Conservation (phyloP, 352 stramenopile species). For the Phytopythium sindhum region DNA sequence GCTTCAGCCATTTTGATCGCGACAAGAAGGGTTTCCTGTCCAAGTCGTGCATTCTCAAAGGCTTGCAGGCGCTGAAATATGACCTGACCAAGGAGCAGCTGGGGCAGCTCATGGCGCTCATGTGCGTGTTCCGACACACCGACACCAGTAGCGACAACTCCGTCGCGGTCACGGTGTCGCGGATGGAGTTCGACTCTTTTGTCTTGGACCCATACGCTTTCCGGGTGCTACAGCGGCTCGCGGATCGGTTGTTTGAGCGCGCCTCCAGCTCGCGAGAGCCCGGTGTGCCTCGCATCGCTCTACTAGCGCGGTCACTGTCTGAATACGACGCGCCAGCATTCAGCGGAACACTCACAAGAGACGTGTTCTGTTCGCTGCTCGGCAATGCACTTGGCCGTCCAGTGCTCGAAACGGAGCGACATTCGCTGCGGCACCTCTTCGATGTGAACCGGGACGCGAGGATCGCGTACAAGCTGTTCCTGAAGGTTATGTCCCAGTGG, state of each 20-base stretch:
- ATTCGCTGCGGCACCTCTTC: constrained; percentile 61
- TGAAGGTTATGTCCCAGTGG: constrained; percentile 73
- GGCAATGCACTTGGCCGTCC: constrained; percentile 24
- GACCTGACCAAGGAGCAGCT: constrained; percentile 32
- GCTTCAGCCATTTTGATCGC: constrained; percentile 71
- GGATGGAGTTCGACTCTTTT: constrained; percentile 81
- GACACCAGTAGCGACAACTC: constrained; percentile 8
- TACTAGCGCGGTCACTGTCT: constrained; percentile 47
- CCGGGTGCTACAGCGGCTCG: constrained; percentile 32
- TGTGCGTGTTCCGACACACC: constrained; percentile 43
- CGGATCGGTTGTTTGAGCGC: constrained; percentile 27
- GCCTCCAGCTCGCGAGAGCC: constrained; percentile 9
- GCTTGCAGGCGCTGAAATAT: constrained; percentile 46
- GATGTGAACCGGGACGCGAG: constrained; percentile 52
- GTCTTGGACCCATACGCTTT: constrained; percentile 50
- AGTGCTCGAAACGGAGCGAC: constrained; percentile 28
- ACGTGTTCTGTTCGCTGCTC: constrained; percentile 29
- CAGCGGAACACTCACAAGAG: constrained; percentile 23
- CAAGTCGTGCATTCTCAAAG: constrained; percentile 21
- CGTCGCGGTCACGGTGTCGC: constrained; percentile 44
- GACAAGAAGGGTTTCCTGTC: constrained; percentile 50
- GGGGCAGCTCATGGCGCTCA: constrained; percentile 25
- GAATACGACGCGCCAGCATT: constrained; percentile 21
- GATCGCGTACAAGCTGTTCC: constrained; percentile 70
- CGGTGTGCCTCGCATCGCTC: constrained; percentile 36